These are phyloP conservation scores for Plenodomus lindquistii DNA, from an alignment of 2,329 filamentous ascomycete genomes.

Conservation along the genomic window DNA sequence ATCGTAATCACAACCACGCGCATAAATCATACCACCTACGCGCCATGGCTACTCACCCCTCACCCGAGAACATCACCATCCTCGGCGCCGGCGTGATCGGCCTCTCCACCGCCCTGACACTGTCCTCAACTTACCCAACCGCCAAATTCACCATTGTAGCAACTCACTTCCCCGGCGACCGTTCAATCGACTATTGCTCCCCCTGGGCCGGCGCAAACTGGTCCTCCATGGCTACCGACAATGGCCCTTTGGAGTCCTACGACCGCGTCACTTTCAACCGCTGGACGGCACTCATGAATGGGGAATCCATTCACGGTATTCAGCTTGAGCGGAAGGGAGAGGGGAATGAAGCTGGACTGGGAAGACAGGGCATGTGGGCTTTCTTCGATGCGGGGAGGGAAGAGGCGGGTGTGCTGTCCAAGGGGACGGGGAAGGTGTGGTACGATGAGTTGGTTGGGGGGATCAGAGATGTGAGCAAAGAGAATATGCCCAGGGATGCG, in stretches of 20 bases:
- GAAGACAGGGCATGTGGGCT: constrained; percentile 31
- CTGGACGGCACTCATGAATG: constrained; percentile 32
- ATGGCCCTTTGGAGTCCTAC: constrained; percentile 36
- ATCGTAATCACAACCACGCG: no score
- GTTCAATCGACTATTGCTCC: constrained; percentile 86
- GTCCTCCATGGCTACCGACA: constrained; percentile 56
- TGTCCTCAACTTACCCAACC: constrained; percentile 57
- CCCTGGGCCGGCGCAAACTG: constrained; percentile 88
- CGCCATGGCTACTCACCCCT: background rate
- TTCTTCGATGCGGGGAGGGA: constrained; percentile 37
- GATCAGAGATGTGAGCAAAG: constrained; percentile 26
- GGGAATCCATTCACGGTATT: constrained; percentile 22
- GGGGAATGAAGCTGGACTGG: constrained; percentile 30
- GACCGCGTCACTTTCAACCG: constrained; percentile 37
- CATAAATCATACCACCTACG: background rate
- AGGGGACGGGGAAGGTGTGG: constrained; percentile 47
- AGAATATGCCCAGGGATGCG: constrained; percentile 40
- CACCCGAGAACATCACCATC: constrained; percentile 27
- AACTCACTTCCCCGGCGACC: constrained; percentile 93
- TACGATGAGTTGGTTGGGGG: constrained; percentile 49
- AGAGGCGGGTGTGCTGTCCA: constrained; percentile 40
- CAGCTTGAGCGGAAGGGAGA: constrained; percentile 16
- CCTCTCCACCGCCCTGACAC: constrained; percentile 65
- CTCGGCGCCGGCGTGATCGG: constrained; percentile 66
- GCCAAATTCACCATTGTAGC: constrained; percentile 72